phyloP scores from a whole-genome alignment of 768 basidiomycete species.

The Rhodocollybia butyracea region DNA sequence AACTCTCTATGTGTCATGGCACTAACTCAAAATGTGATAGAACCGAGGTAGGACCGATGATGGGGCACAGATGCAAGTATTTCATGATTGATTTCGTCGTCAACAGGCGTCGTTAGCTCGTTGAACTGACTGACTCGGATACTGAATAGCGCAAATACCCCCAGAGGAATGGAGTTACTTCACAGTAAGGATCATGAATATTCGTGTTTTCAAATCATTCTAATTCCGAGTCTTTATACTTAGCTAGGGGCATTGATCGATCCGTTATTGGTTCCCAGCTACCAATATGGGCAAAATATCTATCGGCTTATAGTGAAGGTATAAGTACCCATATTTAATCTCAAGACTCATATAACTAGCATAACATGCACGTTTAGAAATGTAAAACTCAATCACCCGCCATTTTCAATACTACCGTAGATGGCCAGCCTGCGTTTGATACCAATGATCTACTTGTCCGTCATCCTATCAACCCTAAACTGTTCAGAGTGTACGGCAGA shows the following conservation, averaged over 20 bases:
- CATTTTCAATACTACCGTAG: slow-evolving; percentile 25
- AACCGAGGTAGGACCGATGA: background rate
- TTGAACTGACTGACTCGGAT: background rate
- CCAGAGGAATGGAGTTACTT: background rate
- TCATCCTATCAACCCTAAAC: slow-evolving; percentile 18
- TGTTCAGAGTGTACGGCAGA: slow-evolving; percentile 31
- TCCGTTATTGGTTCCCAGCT: background rate
- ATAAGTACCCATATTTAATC: background rate
- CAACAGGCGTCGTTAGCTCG: background rate
- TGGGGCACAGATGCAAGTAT: background rate
- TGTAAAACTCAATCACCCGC: slow-evolving; percentile 10
- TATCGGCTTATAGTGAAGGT: background rate
- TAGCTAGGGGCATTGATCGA: background rate
- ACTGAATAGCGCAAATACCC: background rate
- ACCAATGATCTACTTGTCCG: too few species aligned
- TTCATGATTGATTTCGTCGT: background rate
- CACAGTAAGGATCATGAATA: background rate
- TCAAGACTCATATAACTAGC: too few species aligned
- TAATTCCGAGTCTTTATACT: background rate
- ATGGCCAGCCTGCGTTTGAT: too few species aligned
- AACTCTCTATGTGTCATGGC: background rate
- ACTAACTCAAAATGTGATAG: too few species aligned
- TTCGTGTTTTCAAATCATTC: background rate
- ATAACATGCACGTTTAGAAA: background rate
- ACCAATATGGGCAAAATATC: background rate